These are phyloP conservation scores for Prunella vulgaris DNA, from an alignment of 257 asterid species.

Conservation along the genomic window DNA sequence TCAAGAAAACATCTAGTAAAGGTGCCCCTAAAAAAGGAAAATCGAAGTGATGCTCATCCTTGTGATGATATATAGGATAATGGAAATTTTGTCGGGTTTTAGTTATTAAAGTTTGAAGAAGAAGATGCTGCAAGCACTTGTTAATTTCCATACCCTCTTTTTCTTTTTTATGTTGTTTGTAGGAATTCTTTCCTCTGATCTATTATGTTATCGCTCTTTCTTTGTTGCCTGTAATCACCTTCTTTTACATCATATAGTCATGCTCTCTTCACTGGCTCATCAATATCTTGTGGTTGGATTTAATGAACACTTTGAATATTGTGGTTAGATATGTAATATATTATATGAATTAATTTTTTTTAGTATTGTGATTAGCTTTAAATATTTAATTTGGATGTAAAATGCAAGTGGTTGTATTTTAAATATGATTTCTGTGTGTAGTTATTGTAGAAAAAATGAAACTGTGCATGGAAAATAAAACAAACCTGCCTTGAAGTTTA, in stretches of 20 bases:
- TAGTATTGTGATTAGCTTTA: neutral
- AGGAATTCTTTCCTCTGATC: neutral
- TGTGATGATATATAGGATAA: neutral
- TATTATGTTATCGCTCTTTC: neutral
- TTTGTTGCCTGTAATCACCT: neutral
- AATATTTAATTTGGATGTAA: too few species aligned
- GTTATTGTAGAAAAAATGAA: neutral
- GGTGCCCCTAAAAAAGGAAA: conserved; percentile 54
- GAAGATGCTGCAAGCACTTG: neutral
- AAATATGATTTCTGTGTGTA: neutral
- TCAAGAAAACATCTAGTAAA: conserved; percentile 51
- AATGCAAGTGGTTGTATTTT: too few species aligned
- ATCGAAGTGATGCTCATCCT: conserved; percentile 40
- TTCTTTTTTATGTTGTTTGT: neutral
- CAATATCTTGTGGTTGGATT: neutral
- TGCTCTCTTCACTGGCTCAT: neutral
- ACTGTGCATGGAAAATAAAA: neutral
- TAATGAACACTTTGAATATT: neutral
- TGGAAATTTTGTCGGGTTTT: neutral
- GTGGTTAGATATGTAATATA: neutral
- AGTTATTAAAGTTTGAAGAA: conserved; percentile 5
- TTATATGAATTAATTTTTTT: too few species aligned
- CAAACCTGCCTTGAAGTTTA: neutral
- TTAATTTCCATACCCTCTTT: neutral
- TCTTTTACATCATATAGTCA: neutral